These are phyloP conservation scores for Paramecium tetraurelia DNA, from an alignment of 73 alveolate species.

Conservation along the genomic window DNA sequence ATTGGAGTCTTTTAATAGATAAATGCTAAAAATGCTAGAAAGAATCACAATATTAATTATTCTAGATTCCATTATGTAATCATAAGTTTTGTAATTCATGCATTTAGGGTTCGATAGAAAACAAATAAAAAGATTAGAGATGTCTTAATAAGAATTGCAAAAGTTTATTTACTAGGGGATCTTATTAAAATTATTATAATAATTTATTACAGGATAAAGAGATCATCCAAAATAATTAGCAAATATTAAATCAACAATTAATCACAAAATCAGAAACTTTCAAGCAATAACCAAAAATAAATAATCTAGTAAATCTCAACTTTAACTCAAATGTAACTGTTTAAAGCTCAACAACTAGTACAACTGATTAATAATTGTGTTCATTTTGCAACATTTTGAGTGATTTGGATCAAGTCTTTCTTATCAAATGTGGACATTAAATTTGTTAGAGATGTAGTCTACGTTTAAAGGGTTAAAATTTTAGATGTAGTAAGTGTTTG, in stretches of 20 bases:
- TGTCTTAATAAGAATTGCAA: background rate
- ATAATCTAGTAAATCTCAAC: background rate
- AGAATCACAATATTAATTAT: background rate
- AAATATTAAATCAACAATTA: background rate
- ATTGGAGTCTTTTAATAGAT: background rate
- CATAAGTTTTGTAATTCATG: background rate
- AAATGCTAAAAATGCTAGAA: background rate
- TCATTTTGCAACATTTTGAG: background rate
- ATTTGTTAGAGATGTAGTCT: background rate
- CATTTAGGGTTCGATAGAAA: background rate
- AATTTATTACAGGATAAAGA: background rate
- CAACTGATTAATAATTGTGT: background rate
- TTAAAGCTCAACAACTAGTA: background rate
- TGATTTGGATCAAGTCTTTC: background rate
- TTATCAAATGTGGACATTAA: background rate
- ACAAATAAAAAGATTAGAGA: background rate
- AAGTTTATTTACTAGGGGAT: background rate
- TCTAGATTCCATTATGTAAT: background rate
- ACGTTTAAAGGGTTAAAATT: background rate
- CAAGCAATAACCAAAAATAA: background rate
- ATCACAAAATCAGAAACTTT: background rate
- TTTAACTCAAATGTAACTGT: background rate
- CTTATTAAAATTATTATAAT: background rate
- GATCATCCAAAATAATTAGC: background rate
- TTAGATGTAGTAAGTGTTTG: background rate